Percentiles rank a stretch among this genome's conserved stretches.
These are phyloP conservation scores for Sporothrix curviconia DNA, from an alignment of 2,329 filamentous ascomycete genomes.

Conservation along the genomic window DNA sequence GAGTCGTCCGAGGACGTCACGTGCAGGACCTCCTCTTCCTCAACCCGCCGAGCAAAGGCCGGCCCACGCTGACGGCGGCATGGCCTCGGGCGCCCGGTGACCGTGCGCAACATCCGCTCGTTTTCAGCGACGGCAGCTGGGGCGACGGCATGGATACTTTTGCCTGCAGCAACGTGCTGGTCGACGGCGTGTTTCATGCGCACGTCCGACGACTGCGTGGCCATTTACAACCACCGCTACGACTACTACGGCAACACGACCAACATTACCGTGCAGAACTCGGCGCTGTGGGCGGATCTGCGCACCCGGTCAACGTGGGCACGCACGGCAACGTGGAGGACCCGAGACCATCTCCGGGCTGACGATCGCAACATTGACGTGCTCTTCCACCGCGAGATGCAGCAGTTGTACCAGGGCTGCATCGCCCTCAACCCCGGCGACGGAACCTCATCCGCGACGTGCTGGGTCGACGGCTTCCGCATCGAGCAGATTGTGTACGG, in stretches of 20 bases:
- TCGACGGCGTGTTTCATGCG: background rate
- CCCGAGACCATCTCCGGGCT: background rate
- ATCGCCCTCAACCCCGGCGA: background rate
- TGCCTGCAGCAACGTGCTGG: background rate
- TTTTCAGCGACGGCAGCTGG: background rate
- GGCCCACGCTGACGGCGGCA: background rate
- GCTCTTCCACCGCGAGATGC: background rate
- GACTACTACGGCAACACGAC: background rate
- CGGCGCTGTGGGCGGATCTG: background rate
- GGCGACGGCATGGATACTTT: background rate
- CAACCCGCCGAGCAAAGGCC: background rate
- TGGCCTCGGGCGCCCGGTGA: background rate
- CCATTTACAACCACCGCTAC: background rate
- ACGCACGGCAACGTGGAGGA: background rate
- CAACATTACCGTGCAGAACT: background rate
- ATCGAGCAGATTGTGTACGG: background rate
- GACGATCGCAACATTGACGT: background rate
- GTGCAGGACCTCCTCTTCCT: background rate
- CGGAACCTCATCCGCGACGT: background rate
- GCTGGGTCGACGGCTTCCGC: background rate
- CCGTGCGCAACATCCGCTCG: background rate
- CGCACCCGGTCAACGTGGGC: background rate
- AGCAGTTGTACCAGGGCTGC: background rate
- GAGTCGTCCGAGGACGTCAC: background rate
- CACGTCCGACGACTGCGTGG: background rate